Conservation (phyloP, 176 grass and related monocot species). For the Coix lacrymajobi region DNA sequence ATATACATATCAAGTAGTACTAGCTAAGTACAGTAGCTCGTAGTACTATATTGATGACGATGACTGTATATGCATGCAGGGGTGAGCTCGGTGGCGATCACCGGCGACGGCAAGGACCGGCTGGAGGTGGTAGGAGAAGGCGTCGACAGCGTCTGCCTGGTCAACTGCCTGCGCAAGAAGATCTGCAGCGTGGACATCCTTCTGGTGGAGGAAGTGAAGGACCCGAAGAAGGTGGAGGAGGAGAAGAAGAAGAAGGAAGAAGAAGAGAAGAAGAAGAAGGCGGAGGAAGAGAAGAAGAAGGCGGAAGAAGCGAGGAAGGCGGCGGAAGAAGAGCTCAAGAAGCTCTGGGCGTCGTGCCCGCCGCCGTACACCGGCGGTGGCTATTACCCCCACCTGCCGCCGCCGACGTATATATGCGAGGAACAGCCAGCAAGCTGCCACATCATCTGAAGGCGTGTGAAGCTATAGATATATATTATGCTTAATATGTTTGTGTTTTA, state of each 20-base stretch:
- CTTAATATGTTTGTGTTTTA: too few relatives aligned
- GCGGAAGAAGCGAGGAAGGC: too few relatives aligned
- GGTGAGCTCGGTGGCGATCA: conserved; percentile 23
- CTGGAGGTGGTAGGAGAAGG: conserved; percentile 46
- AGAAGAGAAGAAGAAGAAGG: background rate
- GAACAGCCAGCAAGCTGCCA: background rate
- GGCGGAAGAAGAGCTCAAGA: background rate
- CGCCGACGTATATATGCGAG: background rate
- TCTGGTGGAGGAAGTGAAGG: conserved; percentile 45
- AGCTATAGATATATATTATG: too few relatives aligned
- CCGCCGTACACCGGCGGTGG: too few relatives aligned
- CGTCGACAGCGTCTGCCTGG: conserved; percentile 33
- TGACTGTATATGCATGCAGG: conserved; percentile 2
- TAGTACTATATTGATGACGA: too few relatives aligned
- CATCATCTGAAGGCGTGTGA: background rate
- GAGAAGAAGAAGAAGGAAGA: background rate
- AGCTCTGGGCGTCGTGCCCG: too few relatives aligned
- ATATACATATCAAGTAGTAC: too few relatives aligned
- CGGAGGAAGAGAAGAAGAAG: too few relatives aligned
- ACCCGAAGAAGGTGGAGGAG: background rate
- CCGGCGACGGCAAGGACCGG: conserved; percentile 36
- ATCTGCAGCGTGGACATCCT: conserved; percentile 32
- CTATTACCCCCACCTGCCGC: too few relatives aligned
- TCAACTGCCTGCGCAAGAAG: conserved; percentile 36
- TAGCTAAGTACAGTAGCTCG: too few relatives aligned